phyloP scores from a whole-genome alignment of 140 eudicot genomes.

The Ambrosia hybrid region DNA sequence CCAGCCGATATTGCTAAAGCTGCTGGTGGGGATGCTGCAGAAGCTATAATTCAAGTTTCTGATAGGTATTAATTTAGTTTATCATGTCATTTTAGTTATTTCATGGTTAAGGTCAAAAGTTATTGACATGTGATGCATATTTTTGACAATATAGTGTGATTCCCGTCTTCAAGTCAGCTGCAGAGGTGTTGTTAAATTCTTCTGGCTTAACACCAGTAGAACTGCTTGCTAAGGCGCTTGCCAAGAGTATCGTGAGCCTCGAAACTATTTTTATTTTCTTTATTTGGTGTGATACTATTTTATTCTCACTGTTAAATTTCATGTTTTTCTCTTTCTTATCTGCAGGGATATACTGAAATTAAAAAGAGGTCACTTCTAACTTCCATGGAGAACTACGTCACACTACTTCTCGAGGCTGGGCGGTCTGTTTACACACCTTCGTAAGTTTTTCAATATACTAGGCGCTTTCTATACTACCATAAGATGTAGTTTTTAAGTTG shows the following conservation, averaged over 20 bases:
- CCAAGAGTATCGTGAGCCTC: conserved; percentile 72
- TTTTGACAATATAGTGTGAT: conserved; percentile 50
- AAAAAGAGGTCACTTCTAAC: conserved; percentile 79
- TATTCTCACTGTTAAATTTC: background rate
- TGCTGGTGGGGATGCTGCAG: conserved; percentile 89
- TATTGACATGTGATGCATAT: background rate
- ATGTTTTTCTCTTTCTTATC: conserved; percentile 2
- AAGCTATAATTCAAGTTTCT: conserved; percentile 57
- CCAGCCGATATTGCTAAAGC: conserved; percentile 95
- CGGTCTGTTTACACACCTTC: conserved; percentile 75
- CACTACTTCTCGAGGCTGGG: conserved; percentile 74
- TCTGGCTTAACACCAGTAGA: conserved; percentile 76
- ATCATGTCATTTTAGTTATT: background rate
- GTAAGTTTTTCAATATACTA: conserved; percentile 33
- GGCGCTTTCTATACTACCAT: background rate
- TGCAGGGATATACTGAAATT: conserved; percentile 85
- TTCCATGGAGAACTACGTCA: conserved; percentile 78
- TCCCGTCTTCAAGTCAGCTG: conserved; percentile 79
- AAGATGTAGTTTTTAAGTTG: background rate
- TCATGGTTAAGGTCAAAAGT: background rate
- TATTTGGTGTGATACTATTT: background rate
- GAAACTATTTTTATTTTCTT: background rate
- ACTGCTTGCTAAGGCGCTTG: conserved; percentile 88
- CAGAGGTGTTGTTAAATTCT: conserved; percentile 66
- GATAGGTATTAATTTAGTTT: conserved; percentile 49